Evolutionary conservation across 257 asterid genomes (phyloP).

Genomic region (Rauvolfia tetraphylla): DNA sequence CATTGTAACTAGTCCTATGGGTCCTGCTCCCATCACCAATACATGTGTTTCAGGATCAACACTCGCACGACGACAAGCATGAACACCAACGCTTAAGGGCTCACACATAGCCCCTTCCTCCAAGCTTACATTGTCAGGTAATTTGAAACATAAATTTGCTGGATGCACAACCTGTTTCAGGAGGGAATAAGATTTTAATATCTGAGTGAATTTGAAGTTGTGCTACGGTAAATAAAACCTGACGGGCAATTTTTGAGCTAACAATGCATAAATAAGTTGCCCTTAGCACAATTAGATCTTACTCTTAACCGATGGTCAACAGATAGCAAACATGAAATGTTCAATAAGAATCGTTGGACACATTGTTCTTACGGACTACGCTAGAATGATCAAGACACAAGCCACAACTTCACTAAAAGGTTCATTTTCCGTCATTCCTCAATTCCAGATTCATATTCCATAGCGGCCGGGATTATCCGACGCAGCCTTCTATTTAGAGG

Average conservation of each 20-base stretch:
- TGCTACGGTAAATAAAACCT: background rate
- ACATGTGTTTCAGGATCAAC: slow-evolving; percentile 75
- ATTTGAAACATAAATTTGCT: slow-evolving; percentile 73
- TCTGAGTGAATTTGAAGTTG: background rate
- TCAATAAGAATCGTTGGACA: background rate
- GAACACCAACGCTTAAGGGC: slow-evolving; percentile 84
- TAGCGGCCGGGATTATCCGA: too few species aligned
- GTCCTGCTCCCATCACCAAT: slow-evolving; percentile 85
- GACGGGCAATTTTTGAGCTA: background rate
- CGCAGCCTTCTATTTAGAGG: too few species aligned
- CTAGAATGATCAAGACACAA: background rate
- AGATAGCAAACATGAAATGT: background rate
- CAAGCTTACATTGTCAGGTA: slow-evolving; percentile 73
- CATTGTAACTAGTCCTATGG: slow-evolving; percentile 76
- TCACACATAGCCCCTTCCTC: slow-evolving; percentile 96
- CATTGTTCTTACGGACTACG: too few species aligned
- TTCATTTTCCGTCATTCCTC: background rate
- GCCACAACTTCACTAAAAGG: background rate
- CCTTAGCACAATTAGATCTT: background rate
- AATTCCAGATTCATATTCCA: background rate
- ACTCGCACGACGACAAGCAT: slow-evolving; percentile 79
- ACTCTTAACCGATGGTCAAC: background rate
- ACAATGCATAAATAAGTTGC: background rate
- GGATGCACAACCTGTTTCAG: slow-evolving; percentile 74
- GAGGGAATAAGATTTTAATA: background rate